phyloP scores from a whole-genome alignment of 768 basidiomycete genomes.

The Nidularia pulvinata region DNA sequence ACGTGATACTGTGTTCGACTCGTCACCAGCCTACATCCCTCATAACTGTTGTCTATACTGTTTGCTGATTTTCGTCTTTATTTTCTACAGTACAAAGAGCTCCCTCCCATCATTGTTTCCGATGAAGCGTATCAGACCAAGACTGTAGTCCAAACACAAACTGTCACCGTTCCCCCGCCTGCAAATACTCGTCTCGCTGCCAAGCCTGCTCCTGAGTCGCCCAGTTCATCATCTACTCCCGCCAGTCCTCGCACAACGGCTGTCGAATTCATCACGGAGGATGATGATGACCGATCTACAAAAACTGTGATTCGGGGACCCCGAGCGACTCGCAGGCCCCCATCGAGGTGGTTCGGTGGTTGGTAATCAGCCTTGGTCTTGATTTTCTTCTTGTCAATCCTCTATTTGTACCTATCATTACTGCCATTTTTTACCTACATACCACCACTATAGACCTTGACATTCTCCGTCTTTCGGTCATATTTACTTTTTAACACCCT shows the following conservation, averaged over 20 bases:
- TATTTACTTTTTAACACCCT: slow-evolving; percentile 1
- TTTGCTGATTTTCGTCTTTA: slow-evolving; percentile 29
- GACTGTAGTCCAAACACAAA: slow-evolving; percentile 65
- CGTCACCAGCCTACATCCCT: slow-evolving; percentile 30
- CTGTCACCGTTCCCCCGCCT: slow-evolving; percentile 72
- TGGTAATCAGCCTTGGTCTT: slow-evolving; percentile 37
- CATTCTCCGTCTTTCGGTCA: slow-evolving; percentile 3
- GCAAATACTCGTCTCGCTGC: slow-evolving; percentile 79
- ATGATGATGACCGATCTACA: slow-evolving; percentile 41
- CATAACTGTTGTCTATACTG: slow-evolving; percentile 10
- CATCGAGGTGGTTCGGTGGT: slow-evolving; percentile 58
- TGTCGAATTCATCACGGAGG: slow-evolving; percentile 67
- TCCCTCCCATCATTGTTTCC: slow-evolving; percentile 43
- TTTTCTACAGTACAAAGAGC: slow-evolving; percentile 38
- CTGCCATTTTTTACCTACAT: neutral
- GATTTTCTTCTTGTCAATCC: slow-evolving; percentile 27
- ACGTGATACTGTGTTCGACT: slow-evolving; percentile 39
- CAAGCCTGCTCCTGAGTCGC: slow-evolving; percentile 67
- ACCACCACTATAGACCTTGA: neutral
- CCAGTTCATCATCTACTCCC: slow-evolving; percentile 54
- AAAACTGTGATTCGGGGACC: slow-evolving; percentile 43
- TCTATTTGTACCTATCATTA: slow-evolving; percentile 28
- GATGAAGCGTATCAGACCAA: slow-evolving; percentile 56
- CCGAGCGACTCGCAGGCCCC: slow-evolving; percentile 45
- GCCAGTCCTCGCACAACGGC: slow-evolving; percentile 75